A percentile compares a stretch with the other conserved stretches of the same genome.
phyloP scores from a whole-genome alignment of 176 grass and related monocot species.

The Alloteropsis semialata region DNA sequence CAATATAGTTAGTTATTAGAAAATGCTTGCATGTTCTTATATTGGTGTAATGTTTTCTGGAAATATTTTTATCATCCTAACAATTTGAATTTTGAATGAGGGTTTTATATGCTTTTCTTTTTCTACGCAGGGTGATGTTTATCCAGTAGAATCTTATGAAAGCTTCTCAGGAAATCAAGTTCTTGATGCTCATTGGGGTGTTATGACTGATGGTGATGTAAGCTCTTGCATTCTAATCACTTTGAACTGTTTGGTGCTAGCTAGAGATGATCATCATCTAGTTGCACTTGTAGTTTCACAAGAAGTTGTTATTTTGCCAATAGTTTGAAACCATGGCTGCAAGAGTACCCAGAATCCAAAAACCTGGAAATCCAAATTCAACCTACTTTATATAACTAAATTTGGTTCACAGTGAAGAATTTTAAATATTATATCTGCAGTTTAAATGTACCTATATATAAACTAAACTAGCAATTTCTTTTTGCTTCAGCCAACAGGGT shows the following conservation, averaged over 20 bases:
- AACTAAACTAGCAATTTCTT: slow-evolving; percentile 28
- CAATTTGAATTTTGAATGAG: neutral
- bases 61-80: neutral
- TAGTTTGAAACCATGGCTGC: neutral
- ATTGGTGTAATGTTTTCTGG: neutral
- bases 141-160: slow-evolving; percentile 74
- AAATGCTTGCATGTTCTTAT: neutral
- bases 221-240: slow-evolving; percentile 26
- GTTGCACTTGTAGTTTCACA: neutral
- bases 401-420: neutral
- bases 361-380: too few species aligned
- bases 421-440: neutral
- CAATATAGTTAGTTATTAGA: neutral
- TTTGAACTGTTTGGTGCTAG: neutral
- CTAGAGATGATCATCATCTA: neutral
- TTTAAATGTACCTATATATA: neutral
- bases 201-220: slow-evolving; percentile 63
- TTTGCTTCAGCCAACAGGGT: slow-evolving; percentile 54
- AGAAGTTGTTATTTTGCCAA: neutral
- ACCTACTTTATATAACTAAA: neutral
- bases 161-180: slow-evolving; percentile 52
- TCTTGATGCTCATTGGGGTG: slow-evolving; percentile 88
- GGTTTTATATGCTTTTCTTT: neutral
- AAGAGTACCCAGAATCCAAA: neutral
- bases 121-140: slow-evolving; percentile 70